These are phyloP conservation scores for Fennellomyces sp. DNA, from an alignment of 371 early-diverging fungal genomes.

Conservation along the genomic window DNA sequence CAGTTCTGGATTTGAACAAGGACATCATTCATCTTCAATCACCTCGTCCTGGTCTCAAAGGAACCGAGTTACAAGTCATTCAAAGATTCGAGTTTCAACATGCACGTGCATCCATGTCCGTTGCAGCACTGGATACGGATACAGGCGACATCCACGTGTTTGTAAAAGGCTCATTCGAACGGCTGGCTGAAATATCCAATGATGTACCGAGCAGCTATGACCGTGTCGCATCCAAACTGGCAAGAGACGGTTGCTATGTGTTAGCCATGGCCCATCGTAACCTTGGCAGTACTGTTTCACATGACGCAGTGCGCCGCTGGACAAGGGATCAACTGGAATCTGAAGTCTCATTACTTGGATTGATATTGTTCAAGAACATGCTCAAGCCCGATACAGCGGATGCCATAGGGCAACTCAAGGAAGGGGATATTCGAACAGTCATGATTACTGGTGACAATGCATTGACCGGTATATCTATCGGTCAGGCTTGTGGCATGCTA, in stretches of 20 bases:
- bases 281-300: constrained; percentile 37
- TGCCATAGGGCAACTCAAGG: constrained; percentile 77
- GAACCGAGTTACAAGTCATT: constrained; percentile 48
- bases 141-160: constrained; percentile 64
- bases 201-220: constrained; percentile 68
- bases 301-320: constrained; percentile 47
- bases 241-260: constrained; percentile 83
- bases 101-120: constrained; percentile 84
- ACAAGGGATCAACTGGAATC: constrained; percentile 71
- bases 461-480: constrained; percentile 87
- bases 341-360: constrained; percentile 66
- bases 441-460: constrained; percentile 96
- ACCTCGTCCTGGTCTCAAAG: constrained; percentile 11
- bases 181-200: constrained; percentile 56
- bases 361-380: constrained; percentile 90
- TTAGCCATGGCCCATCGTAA: constrained; percentile 72
- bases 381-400: constrained; percentile 80
- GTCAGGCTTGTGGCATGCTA: constrained; percentile 79
- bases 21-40: constrained; percentile 28
- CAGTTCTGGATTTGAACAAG: constrained; percentile 23
- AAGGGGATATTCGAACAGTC: constrained; percentile 74
- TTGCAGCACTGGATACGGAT: constrained; percentile 62
- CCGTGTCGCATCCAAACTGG: constrained; percentile 57
- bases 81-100: constrained; percentile 91
- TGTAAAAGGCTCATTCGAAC: constrained; percentile 86